Percentiles rank a stretch among this genome's conserved stretches.
Conservation (phyloP, 2,329 filamentous ascomycete species). For the Pseudofabraea citricarpa region DNA sequence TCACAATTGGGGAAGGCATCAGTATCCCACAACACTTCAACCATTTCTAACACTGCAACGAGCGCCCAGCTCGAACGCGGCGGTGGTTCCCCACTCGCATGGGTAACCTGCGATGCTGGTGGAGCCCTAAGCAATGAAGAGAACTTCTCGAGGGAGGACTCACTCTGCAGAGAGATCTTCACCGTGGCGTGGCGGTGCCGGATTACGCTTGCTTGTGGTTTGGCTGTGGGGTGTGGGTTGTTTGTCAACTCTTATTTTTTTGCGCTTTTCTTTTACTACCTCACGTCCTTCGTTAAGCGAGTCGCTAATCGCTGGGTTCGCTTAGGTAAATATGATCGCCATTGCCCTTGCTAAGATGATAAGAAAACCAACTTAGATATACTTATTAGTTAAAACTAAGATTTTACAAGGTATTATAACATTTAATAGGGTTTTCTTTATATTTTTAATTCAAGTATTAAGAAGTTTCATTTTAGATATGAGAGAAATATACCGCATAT, state of each 20-base stretch:
- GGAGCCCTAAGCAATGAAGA: constrained; percentile 64
- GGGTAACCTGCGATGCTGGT: constrained; percentile 62
- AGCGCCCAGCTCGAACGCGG: constrained; percentile 66
- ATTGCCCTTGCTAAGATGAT: no score
- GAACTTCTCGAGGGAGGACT: constrained; percentile 64
- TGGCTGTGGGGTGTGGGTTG: constrained; percentile 37
- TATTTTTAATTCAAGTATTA: no score
- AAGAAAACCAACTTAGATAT: no score
- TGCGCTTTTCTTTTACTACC: constrained; percentile 5
- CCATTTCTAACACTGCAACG: constrained; percentile 31
- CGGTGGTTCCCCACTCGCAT: constrained; percentile 61
- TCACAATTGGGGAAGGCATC: constrained; percentile 50
- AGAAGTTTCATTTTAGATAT: no score
- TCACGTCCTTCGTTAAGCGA: no score
- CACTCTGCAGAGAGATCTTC: constrained; percentile 69
- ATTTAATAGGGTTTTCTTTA: no score
- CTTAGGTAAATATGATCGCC: no score
- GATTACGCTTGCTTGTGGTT: constrained; percentile 61
- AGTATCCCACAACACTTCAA: constrained; percentile 51
- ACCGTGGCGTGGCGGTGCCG: constrained; percentile 65
- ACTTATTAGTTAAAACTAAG: no score
- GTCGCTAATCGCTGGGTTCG: no score
- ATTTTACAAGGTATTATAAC: no score
- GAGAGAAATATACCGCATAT: no score
- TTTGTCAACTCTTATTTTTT: constrained; percentile 23